These are phyloP conservation scores for Scedosporium dehoogii DNA, from an alignment of 2,329 filamentous ascomycete species.

Conservation along the genomic window DNA sequence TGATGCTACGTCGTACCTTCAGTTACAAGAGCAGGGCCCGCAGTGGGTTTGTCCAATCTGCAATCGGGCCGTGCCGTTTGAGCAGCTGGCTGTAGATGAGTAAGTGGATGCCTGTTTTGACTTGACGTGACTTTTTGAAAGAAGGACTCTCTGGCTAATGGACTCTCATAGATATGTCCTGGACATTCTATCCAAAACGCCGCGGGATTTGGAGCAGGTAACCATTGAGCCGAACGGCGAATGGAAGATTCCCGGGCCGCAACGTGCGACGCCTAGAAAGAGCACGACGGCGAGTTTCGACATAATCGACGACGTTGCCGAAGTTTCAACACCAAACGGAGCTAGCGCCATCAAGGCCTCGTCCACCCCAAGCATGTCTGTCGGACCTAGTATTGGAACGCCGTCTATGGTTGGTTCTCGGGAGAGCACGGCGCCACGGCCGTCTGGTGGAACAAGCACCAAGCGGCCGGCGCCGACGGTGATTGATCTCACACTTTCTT, in stretches of 20 bases:
- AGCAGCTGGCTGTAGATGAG: constrained; percentile 79
- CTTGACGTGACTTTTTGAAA: neutral
- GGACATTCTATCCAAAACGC: constrained; percentile 71
- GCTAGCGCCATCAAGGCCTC: neutral
- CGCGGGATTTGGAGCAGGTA: constrained; percentile 67
- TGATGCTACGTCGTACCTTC: constrained; percentile 83
- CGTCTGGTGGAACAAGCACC: constrained; percentile 22
- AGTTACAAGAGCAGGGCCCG: constrained; percentile 89
- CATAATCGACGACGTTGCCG: constrained; percentile 38
- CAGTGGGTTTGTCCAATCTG: constrained; percentile 97
- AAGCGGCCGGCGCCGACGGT: constrained; percentile 43
- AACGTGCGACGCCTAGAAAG: neutral
- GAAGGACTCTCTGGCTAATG: neutral
- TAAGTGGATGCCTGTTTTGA: constrained; percentile 31
- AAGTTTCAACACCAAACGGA: constrained; percentile 23
- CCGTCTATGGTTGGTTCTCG: neutral
- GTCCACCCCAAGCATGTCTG: constrained; percentile 3
- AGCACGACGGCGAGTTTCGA: constrained; percentile 12
- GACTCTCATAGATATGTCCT: constrained; percentile 62
- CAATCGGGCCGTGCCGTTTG: constrained; percentile 71
- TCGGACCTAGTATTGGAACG: constrained; percentile 1
- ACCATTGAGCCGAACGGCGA: constrained; percentile 79
- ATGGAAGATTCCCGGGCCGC: constrained; percentile 42
- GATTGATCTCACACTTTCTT: constrained; percentile 50
- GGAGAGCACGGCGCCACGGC: neutral